Evolutionary conservation across 163 green algal genomes (phyloP), one percentile per base, ranked within the genome.

Genomic region (Scenedesmus sp.): DNA sequence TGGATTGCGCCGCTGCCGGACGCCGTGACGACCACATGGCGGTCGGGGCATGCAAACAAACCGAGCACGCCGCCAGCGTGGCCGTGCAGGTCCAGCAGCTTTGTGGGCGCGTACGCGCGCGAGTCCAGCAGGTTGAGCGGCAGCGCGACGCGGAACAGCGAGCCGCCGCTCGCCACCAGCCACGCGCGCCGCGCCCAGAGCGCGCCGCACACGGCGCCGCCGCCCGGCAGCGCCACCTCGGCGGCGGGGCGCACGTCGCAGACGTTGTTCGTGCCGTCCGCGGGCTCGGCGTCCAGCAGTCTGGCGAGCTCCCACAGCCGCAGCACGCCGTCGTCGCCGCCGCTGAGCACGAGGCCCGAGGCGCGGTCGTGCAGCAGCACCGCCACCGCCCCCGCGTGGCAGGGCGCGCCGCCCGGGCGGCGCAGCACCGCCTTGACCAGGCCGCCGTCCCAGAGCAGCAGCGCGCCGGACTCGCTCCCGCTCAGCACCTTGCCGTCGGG

Each of bases 381-480:
- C 39, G 93, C 82, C 17, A 95, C 73, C 15, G 84, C 48, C 3
- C 90, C 92, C 29, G 87, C 75, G 65, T 97, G 92, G 70, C 92
- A 97, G 22, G 85, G 82, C 74, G 63, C 51, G 9, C 79, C 79
- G 24, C 66, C 79, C 15, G 81, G 73, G 2, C 83, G 83, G 50
- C 54, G 80, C 20, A 97, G 66, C n/a, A 93, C 75, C 24, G 77
- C 74, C 83, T 95, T 93, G 81, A 97, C 93, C 3, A 95, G 84
- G 9, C 88, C 90, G 17, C 88, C 92, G 60, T 92, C 87, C 93
- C 93, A 97, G 58, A 96, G 65, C 64, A 96, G 82, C 76, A 97
- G 64, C 4, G 87, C 69, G 5, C 93, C 93, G 6, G 26, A 84
- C 77, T 95, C 91, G 4, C 89, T 92, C 53, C 87, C 85, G 70